phyloP scores from a whole-genome alignment of 371 early-diverging fungal genomes.

The Mortierella polycephala region DNA sequence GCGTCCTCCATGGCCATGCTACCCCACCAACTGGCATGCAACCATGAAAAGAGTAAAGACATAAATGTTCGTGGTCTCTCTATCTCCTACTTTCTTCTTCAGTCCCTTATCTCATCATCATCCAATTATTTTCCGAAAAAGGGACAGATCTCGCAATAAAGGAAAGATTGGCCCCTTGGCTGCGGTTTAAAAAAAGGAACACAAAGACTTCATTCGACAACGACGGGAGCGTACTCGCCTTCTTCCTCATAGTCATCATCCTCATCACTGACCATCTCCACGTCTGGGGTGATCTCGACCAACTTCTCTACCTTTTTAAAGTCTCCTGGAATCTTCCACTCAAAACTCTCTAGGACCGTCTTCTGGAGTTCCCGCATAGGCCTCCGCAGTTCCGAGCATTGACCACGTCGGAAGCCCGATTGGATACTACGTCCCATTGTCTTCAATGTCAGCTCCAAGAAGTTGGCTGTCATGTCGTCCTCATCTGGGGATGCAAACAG shows the following conservation, averaged over 20 bases:
- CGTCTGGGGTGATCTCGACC: slow-evolving; percentile 14
- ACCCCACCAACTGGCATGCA: no score
- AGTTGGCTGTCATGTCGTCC: slow-evolving; percentile 53
- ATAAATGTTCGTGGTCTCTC: no score
- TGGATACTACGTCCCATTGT: slow-evolving; percentile 31
- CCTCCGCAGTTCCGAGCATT: slow-evolving; percentile 36
- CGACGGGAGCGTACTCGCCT: slow-evolving; percentile 52
- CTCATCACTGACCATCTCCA: slow-evolving; percentile 8
- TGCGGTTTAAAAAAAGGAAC: neutral
- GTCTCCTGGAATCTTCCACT: slow-evolving; percentile 52
- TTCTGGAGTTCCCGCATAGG: slow-evolving; percentile 47
- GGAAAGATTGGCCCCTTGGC: neutral
- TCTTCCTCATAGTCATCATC: slow-evolving; percentile 54
- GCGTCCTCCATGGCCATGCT: no score
- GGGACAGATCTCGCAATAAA: no score
- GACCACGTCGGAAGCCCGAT: slow-evolving; percentile 25
- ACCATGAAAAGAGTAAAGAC: no score
- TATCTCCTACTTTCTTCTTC: neutral
- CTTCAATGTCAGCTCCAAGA: slow-evolving; percentile 42
- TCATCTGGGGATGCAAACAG: slow-evolving; percentile 53
- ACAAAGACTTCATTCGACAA: slow-evolving; percentile 31
- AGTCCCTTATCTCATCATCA: neutral
- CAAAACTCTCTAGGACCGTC: slow-evolving; percentile 43
- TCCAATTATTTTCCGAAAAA: no score
- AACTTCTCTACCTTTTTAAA: slow-evolving; percentile 33